Base-by-base conservation (phyloP, 805 yeast genomes). In the Saturnispora dispora region DNA sequence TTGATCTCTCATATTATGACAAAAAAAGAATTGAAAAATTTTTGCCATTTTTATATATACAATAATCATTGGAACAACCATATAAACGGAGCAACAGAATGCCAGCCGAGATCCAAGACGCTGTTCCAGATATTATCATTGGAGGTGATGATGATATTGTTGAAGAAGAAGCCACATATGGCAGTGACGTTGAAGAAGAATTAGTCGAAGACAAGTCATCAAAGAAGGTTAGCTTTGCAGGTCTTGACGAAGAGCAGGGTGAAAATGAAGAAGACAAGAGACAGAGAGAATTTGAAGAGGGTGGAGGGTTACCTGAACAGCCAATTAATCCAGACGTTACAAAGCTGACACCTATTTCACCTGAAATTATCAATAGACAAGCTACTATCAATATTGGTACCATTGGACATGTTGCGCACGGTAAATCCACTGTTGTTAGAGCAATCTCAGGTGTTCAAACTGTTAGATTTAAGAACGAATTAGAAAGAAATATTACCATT, bases 371-470 rank as follows among this genome's bases (percentile, higher is more conserved):
- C 72, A 88, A 87, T 70, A 86, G 99, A 79, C 99, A 93, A 75
- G 99, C 99, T 56, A 93, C 99, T 47, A 88, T 93, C 67, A 93
- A 93, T 71, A 93, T 93, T 65, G 99, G 99, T 71, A 91, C 98
- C 65, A 91, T 91, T 67, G 99, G 99, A 59, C 99, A 91, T 70
- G 98, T 91, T 60, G 99, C 93, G 72, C 98, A 93, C 74, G 99
- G 99, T 73, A 91, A 91, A 74, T 89, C 98, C 59, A 90, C 98
- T 48, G 82, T 91, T 65, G 93, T 97, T 53, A 97, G 97, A 61
- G 98, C 98, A 63, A 93, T 93, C 60, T 90, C 98, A 3, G 98
- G 99, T 56, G 98, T 95, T 44, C 99, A 95, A 70, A 93, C 99
- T 20, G 99, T 93, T 57, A 85, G 99, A 74, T 93, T 93, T 79